Evolutionary conservation across 108 stramenopile species (phyloP).

Genomic region (Stephanodiscus triporus): DNA sequence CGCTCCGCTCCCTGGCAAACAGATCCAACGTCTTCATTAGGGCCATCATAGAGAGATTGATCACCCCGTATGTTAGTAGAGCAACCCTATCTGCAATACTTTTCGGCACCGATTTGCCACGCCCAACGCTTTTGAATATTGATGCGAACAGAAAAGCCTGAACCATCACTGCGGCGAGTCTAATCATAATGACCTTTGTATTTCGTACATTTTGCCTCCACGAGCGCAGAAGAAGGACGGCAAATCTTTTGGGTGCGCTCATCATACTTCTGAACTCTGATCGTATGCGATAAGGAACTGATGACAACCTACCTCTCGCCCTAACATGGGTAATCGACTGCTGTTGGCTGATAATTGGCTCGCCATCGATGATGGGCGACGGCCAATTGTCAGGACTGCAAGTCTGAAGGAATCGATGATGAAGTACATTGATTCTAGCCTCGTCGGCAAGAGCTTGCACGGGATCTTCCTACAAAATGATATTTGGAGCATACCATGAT

Average conservation of each 20-base stretch:
- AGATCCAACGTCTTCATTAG: conserved; percentile 83
- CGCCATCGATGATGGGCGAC: conserved; percentile 11
- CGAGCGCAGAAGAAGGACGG: conserved; percentile 65
- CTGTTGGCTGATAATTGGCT: conserved; percentile 18
- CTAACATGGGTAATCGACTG: neutral
- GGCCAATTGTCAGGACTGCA: conserved; percentile 28
- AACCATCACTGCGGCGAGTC: conserved; percentile 57
- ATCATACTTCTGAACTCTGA: conserved; percentile 10
- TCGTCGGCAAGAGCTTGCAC: conserved; percentile 53
- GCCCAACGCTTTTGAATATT: conserved; percentile 66
- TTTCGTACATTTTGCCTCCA: conserved; percentile 83
- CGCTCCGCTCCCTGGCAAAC: conserved; percentile 77
- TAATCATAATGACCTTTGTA: conserved; percentile 52
- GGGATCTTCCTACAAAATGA: conserved; percentile 47
- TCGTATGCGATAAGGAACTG: conserved; percentile 6
- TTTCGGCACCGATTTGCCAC: conserved; percentile 63
- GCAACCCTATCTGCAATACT: conserved; percentile 85
- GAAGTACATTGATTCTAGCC: conserved; percentile 56
- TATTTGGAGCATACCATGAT: neutral
- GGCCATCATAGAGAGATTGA: conserved; percentile 78
- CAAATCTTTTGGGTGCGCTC: conserved; percentile 47
- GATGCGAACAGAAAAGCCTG: conserved; percentile 67
- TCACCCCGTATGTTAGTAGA: conserved; percentile 74
- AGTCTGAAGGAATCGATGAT: conserved; percentile 42
- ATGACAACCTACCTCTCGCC: neutral